A percentile compares a stretch with the other conserved stretches of the same genome.
These are phyloP conservation scores for Rhizophagus sp. DNA, from an alignment of 192 early-diverging fungal species.

Conservation along the genomic window DNA sequence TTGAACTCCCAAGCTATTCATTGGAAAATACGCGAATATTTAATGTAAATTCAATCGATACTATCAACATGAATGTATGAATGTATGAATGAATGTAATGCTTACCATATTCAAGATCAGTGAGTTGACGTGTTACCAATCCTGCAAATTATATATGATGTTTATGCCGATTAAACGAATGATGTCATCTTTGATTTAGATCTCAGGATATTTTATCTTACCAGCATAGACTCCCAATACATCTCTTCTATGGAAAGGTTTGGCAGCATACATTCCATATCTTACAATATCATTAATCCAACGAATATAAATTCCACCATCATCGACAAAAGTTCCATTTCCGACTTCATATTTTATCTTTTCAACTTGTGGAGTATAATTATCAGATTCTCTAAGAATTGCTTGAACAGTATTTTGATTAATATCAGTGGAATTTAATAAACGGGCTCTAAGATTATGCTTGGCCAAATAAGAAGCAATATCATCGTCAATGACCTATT, in stretches of 20 bases:
- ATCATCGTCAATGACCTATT: not conserved
- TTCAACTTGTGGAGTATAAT: not conserved
- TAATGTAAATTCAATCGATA: too few species aligned
- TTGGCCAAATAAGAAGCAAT: not conserved
- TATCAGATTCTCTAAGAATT: not conserved
- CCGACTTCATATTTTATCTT: not conserved
- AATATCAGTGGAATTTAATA: not conserved
- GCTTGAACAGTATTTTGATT: not conserved
- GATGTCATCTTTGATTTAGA: not conserved
- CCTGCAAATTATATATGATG: not conserved
- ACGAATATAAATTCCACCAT: constrained; percentile 23
- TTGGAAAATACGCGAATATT: not conserved
- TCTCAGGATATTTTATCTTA: not conserved
- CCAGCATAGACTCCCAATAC: constrained; percentile 21
- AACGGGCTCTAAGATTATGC: not conserved
- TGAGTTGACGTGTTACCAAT: not conserved
- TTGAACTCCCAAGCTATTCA: constrained; percentile 31
- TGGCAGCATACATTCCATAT: constrained; percentile 25
- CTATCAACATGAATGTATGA: not conserved
- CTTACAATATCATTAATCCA: constrained; percentile 29
- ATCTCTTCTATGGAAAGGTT: not conserved
- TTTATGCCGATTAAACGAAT: not conserved
- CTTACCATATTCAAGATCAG: constrained; percentile 27
- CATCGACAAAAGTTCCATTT: constrained; percentile 29
- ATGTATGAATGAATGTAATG: not conserved